Evolutionary conservation across 495 filamentous ascomycete species (phyloP).

Genomic region (Bryoglossum gracile): DNA sequence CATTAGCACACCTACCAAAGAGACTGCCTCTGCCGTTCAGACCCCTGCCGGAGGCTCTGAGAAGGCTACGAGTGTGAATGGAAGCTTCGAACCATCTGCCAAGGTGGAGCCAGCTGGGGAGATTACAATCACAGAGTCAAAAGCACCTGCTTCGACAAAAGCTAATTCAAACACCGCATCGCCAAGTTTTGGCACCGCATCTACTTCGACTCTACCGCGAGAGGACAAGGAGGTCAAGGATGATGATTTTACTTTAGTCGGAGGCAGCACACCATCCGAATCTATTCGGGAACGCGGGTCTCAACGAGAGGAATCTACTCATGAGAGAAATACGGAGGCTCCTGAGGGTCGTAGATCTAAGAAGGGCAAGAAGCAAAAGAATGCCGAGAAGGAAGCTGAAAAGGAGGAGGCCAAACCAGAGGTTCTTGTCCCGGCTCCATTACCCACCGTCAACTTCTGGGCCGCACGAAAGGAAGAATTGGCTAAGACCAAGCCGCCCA

Average conservation of each 20-base stretch:
- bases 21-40: slow-evolving; percentile 11
- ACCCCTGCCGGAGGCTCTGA: slow-evolving; percentile 23
- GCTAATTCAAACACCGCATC: slow-evolving; percentile 52
- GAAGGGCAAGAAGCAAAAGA: slow-evolving; percentile 36
- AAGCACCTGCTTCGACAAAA: slow-evolving; percentile 10
- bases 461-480: slow-evolving; percentile 63
- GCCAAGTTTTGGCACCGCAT: slow-evolving; percentile 58
- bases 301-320: slow-evolving; percentile 39
- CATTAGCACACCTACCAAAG: slow-evolving; percentile 29
- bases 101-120: slow-evolving; percentile 9
- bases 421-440: slow-evolving; percentile 70
- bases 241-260: slow-evolving; percentile 46
- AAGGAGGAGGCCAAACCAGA: slow-evolving; percentile 42
- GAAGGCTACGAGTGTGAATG: slow-evolving; percentile 20
- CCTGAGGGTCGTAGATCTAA: slow-evolving; percentile 40
- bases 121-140: slow-evolving; percentile 23
- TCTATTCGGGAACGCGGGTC: slow-evolving; percentile 59
- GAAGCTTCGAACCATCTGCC: slow-evolving; percentile 12
- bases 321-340: slow-evolving; percentile 26
- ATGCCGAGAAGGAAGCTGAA: slow-evolving; percentile 23
- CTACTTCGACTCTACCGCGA: slow-evolving; percentile 57
- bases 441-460: slow-evolving; percentile 84
- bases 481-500: slow-evolving; percentile 52
- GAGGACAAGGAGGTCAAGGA: slow-evolving; percentile 51
- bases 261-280: slow-evolving; percentile 34